phyloP scores from a whole-genome alignment of 306 rosid species.

The Clitoria ternatea region DNA sequence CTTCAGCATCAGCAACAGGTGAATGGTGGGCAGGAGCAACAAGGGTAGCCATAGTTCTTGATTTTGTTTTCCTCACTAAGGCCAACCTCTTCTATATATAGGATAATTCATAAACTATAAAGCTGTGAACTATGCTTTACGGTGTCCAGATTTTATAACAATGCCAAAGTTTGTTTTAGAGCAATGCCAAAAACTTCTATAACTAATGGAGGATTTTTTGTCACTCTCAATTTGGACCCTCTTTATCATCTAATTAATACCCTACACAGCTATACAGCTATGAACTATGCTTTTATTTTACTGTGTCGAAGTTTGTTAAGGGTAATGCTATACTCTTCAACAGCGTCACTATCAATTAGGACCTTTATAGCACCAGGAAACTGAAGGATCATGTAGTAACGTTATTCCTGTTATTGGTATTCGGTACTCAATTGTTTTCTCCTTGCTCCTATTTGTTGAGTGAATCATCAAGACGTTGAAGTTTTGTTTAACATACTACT shows the following conservation, averaged over 20 bases:
- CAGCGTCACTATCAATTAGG: neutral
- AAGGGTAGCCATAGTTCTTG: conserved; percentile 57
- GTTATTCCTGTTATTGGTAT: neutral
- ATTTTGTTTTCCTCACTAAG: conserved; percentile 3
- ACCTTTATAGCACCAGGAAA: neutral
- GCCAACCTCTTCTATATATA: conserved; percentile 23
- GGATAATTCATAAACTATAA: neutral
- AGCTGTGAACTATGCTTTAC: neutral
- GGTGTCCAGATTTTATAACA: neutral
- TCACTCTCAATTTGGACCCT: neutral
- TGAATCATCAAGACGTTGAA: neutral
- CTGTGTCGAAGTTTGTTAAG: neutral
- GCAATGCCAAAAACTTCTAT: neutral
- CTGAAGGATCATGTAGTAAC: neutral
- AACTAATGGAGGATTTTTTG: neutral
- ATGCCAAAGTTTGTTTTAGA: neutral
- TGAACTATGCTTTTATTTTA: conserved; percentile 18
- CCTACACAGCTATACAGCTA: neutral
- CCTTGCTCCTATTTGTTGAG: neutral
- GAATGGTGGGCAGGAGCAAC: conserved; percentile 32
- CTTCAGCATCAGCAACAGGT: conserved; percentile 56
- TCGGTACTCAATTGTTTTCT: neutral
- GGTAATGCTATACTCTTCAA: neutral
- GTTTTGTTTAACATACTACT: no score
- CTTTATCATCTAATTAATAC: no score